These are phyloP conservation scores for Bruguiera sexangula DNA, from an alignment of 345 rosid species.

Conservation along the genomic window DNA sequence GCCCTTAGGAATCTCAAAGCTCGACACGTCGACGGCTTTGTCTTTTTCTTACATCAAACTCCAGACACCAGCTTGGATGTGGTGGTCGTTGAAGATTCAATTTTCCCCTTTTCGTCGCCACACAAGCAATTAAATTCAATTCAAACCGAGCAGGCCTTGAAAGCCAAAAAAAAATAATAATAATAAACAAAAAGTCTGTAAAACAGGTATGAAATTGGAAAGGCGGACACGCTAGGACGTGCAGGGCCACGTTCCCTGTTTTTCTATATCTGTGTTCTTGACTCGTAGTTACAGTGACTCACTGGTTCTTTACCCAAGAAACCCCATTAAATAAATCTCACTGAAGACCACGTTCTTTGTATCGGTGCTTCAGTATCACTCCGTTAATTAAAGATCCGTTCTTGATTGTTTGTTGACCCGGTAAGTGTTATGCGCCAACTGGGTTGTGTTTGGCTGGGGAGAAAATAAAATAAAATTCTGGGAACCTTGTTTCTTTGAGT, in stretches of 20 bases:
- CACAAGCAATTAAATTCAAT: neutral
- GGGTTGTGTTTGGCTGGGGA: conserved; percentile 18
- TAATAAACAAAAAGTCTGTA: too few relatives aligned
- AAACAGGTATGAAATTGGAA: neutral
- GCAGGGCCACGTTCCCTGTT: neutral
- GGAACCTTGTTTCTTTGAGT: neutral
- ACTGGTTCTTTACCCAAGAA: neutral
- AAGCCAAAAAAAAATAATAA: too few relatives aligned
- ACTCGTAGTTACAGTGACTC: neutral
- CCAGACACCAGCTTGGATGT: neutral
- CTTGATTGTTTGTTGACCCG: conserved; percentile 5
- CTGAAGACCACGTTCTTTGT: neutral
- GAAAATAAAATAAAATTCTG: neutral
- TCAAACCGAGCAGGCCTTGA: neutral
- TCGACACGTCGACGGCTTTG: neutral
- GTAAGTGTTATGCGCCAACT: conserved; percentile 9
- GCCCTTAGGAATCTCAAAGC: too few relatives aligned
- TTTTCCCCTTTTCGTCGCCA: neutral
- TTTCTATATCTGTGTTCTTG: neutral
- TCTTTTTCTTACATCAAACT: neutral
- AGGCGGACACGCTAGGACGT: conserved; percentile 5
- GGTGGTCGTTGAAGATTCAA: conserved; percentile 6
- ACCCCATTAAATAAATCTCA: neutral
- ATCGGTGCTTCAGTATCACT: neutral
- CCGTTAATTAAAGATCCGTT: neutral